phyloP scores from a whole-genome alignment of 805 yeast genomes.

The Kuraishia floccosa region DNA sequence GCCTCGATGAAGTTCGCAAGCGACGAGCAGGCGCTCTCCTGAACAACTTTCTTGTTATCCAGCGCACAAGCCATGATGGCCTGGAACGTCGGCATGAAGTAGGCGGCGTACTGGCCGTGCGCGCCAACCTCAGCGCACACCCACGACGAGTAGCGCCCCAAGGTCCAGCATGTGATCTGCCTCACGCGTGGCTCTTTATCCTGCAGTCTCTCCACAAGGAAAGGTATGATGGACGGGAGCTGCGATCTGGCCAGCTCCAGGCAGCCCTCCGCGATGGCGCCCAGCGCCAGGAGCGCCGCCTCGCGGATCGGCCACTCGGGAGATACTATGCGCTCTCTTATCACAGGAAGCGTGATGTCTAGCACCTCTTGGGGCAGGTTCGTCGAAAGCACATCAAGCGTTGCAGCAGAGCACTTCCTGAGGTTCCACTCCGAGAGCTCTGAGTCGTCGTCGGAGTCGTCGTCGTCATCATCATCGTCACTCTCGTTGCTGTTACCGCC shows the following conservation, averaged over 20 bases:
- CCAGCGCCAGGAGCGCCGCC: conserved; percentile 87
- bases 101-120: conserved; percentile 51
- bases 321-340: conserved; percentile 60
- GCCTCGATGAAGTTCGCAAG: conserved; percentile 75
- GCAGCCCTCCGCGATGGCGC: conserved; percentile 91
- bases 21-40: conserved; percentile 86
- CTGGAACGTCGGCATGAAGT: conserved; percentile 68
- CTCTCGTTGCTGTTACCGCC: conserved; percentile 23
- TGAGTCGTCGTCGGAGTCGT: conserved; percentile 61
- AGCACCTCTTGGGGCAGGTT: conserved; percentile 59
- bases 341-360: conserved; percentile 55
- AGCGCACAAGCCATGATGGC: conserved; percentile 65
- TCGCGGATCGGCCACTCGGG: conserved; percentile 84
- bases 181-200: conserved; percentile 79
- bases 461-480: conserved; percentile 55
- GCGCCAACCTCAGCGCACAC: conserved; percentile 57
- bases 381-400: conserved; percentile 72
- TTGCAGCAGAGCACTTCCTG: conserved; percentile 90
- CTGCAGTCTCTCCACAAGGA: conserved; percentile 64
- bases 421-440: conserved; percentile 77
- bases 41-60: conserved; percentile 87
- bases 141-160: conserved; percentile 80
- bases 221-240: conserved; percentile 75
- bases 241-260: conserved; percentile 57
- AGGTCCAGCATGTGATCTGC: conserved; percentile 93